Evolutionary conservation across 495 filamentous ascomycete genomes (phyloP), one percentile per base, ranked within the genome.

Genomic region (Zalerion maritima): DNA sequence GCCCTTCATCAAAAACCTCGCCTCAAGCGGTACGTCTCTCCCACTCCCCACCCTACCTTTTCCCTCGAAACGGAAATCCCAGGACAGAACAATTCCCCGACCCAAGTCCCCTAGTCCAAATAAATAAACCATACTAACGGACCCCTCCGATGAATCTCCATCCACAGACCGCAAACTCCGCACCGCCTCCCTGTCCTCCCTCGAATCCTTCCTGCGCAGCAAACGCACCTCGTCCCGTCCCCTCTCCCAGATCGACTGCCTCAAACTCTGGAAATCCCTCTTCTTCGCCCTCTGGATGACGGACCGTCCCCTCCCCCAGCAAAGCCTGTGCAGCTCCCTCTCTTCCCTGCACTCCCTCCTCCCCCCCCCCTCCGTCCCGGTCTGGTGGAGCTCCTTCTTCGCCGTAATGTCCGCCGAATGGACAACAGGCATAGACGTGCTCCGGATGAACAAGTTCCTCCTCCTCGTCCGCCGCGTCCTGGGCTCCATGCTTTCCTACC

Each of bases 211-310:
- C 58, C 73, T 97, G 45, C 57, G 57, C 34, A 71, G 73, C 12
- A 69, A 70, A 18, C 69, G 69, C 15, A 54, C 67, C 20, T 45
- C 53, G 25, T 37, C 54, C 26, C 39, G 52, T 1, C 40, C 47
- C 14, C 71, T 97, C 32, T 60, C 69, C 9, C 61, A 73, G 12
- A 52, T 91, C 39, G 87, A 97, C 28, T 60, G 81, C 18, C 64
- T 91, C 31, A 94, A 94, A 57, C 67, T 97, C 36, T 94, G 86
- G 84, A 94, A 93, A 54, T 89, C 87, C 20, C 72, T 97, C 14
- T 96, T 91, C 60, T 96, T 79, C 68, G 89, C 84, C 56, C 72
- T 94, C 51, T 94, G 82, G 76, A 87, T 93, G 76, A 83, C 76
- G 50, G 86, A 94, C 57, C 81, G 81, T 28, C 78, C 84, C 12